Base-by-base conservation (phyloP, 192 early-diverging fungal species). In the Backusella luteola region DNA sequence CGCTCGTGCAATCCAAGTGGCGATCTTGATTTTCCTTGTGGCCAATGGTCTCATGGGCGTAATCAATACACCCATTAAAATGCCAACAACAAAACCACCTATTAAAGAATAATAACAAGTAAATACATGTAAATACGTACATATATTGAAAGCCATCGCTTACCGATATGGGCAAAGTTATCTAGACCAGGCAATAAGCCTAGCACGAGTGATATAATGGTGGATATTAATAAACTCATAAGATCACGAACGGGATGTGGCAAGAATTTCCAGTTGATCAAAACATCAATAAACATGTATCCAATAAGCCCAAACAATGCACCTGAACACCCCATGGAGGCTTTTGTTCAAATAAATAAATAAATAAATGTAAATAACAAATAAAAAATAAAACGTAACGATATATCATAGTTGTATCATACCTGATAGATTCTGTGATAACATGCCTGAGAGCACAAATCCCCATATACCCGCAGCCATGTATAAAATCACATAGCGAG, bases 91-190 rank as follows among this genome's bases (percentile, higher is more conserved):
- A 56, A 76, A 76, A 21, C 75, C 75, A 70, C 75, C 75, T 76
- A 74, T 29, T 23, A 39, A 36, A 35, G 2, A 12, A 34, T 19
- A 26, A 23, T 12, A 4, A 32, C 32, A 32, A 3, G 32, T 32
- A 32, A 32, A 32, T 32, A 32, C 3, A 32, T 32, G 5, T 72
- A 4, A 26, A 49, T 36, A 49, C 0, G 1, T n/a, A 49, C 3
- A 72, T 9, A 17, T 42, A 52, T 17, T 12, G 15, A n/a, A 34
- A 72, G 26, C 36, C 36, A 34, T 75, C 92, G 74, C 49, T 49
- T 70, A 69, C 78, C 95, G 53, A 95, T 85, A 85, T 96, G 95
- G 21, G 95, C 93, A 83, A 94, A 94, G 81, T 96, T 95, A 81
- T 96, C 95, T 66, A 77, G 53, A n/a, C 84, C 89, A 0, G 94